Evolutionary conservation across 2,329 filamentous ascomycete genomes (phyloP).

Genomic region (Sarocladiaceae sp.): DNA sequence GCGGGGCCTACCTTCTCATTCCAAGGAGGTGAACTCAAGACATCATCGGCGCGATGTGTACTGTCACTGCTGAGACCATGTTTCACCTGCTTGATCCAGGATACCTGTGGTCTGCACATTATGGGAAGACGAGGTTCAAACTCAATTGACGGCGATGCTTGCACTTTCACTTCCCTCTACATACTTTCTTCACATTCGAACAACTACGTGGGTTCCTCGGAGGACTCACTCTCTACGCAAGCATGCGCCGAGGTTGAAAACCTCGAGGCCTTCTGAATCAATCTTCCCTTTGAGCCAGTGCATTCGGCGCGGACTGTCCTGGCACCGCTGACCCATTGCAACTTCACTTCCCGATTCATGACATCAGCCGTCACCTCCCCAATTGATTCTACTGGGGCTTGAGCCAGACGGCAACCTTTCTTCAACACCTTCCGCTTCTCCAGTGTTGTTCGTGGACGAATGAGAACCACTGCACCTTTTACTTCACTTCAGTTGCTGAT

Average conservation of each 20-base stretch:
- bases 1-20: conserved; percentile 5
- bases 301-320: background rate
- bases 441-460: conserved; percentile 11
- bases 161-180: conserved; percentile 4
- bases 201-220: background rate
- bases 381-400: background rate
- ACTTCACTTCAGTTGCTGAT: conserved; percentile 27
- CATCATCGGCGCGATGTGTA: too few relatives aligned
- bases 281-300: too few relatives aligned
- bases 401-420: conserved; percentile 14
- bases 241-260: background rate
- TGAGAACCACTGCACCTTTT: conserved; percentile 16
- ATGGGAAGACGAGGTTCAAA: background rate
- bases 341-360: conserved; percentile 2
- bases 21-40: too few relatives aligned
- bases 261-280: too few relatives aligned
- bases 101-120: background rate
- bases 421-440: conserved; percentile 14
- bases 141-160: background rate
- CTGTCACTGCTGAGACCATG: too few relatives aligned
- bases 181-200: conserved; percentile 7
- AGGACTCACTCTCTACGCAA: background rate
- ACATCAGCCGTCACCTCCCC: conserved; percentile 1
- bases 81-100: background rate
- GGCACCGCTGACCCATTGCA: background rate